Base-by-base conservation (phyloP, 108 stramenopile species). In the Cyclotella baltica region DNA sequence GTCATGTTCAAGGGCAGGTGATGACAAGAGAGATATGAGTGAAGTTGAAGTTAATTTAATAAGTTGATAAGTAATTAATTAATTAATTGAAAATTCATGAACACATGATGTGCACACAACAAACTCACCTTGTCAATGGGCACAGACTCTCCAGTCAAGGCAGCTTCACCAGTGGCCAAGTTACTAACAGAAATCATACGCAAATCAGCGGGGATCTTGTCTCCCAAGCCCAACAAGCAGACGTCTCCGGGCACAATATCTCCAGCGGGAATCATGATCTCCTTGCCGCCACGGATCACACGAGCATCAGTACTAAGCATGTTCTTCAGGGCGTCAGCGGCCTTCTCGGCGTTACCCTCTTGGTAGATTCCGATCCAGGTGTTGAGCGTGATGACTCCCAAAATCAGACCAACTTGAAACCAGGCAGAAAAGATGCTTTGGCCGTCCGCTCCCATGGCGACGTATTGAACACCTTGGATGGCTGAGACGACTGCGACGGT, bases 141-240 rank as follows among this genome's bases (percentile, higher is more conserved):
- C 43, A 92, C 87, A 18, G 95, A 89, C 72, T 98, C 96, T 71
- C 98, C 98, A 19, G 98, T 98, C 55, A 98, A 77, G 31, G 93
- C 92, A 33, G 93, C 93, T 71, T 98, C 98, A 36, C 83, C 88
- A 43, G 85, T 85, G 23, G 93, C 81, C 64, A 98, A 56, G 75
- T 93, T 87, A 61, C 77, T 74, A 33, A 89, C 84, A 20, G 83
- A 74, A 31, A 97, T 52, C 80, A 99, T 81, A 67, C 97, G 91
- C 20, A 97, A 46, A 83, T 99, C 98, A 11, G 93, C 91, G 16
- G 97, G 96, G 31, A 95, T 18, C 30, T 84, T 84, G 73, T 96
- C 94, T n/a, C 97, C 97, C 18, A 80, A 56, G 11, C 75, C 72
- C 19, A 98, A 64, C n/a, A 84, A 47, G 68, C 92, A 86, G 50